Base-by-base conservation (phyloP, 768 basidiomycete species). In the Podaxis mareebaensis region DNA sequence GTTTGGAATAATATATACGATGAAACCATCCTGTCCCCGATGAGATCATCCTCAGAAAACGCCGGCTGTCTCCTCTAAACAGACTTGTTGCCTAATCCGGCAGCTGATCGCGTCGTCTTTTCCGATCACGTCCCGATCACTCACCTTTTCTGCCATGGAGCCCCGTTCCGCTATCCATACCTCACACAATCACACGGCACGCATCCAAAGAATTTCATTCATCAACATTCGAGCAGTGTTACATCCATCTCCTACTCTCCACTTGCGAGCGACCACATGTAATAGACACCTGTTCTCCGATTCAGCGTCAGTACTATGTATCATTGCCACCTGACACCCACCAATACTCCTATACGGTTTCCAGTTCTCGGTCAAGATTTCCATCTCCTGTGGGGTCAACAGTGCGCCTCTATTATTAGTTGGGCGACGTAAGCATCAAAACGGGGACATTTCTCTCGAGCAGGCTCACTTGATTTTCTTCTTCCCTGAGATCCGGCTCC, bases 311-410 rank as follows among this genome's bases (percentile, higher is more conserved):
- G 51, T 53, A 36, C 42, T 57, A 39, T n/a, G 33, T 42, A 58
- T 58, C 66, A 61, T 39, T 26, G 22, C 44, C 39, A 40, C 26
- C 8, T 30, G 13, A 39, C 33, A 73, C 84, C 63, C 68, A 90
- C 91, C 93, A 33, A 95, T 65, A 69, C 90, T 92, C 67, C 93
- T 78, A 71, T 92, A 96, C 3, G 94, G 94, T 67, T 78, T 83
- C 94, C 94, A 96, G 30, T 76, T 68, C 56, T 85, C 85, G 3
- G 93, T 92, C 64, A 96, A 73, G 26, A 80, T 82, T 64, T 88
- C 84, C 93, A 95, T 94, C 75, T 96, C 92, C 54, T 84, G 77
- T 5, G 92, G 91, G 2, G 91, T 91, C 66, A 95, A 77, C 64
- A 94, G 72, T 24, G 86, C 85, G 6, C 89, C 89, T 76, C 90